Evolutionary conservation across 495 filamentous ascomycete species (phyloP).

Genomic region (Annulohypoxylon moriforme): DNA sequence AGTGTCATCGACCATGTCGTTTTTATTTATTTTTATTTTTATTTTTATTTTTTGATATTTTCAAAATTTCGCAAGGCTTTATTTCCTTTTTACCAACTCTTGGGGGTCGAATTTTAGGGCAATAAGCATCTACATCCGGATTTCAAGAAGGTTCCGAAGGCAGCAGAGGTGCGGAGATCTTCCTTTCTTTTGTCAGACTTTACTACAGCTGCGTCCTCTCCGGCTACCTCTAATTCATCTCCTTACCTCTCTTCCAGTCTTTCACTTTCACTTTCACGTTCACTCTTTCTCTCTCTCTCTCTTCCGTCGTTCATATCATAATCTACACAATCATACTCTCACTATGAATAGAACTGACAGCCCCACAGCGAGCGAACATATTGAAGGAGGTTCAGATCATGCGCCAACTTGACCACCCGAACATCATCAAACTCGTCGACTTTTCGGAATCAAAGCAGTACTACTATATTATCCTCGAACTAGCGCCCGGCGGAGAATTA

Average conservation of each 20-base stretch:
- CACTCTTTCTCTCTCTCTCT: slow-evolving; percentile 21
- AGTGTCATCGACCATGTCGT: slow-evolving; percentile 36
- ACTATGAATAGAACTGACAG: slow-evolving; percentile 20
- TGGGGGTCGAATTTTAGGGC: slow-evolving; percentile 68
- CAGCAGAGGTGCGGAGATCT: slow-evolving; percentile 91
- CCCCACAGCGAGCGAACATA: slow-evolving; percentile 88
- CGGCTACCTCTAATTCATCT: slow-evolving; percentile 29
- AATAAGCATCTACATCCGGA: slow-evolving; percentile 90
- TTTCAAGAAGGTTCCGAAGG: slow-evolving; percentile 92
- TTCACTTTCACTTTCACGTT: slow-evolving; percentile 10
- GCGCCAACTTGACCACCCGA: slow-evolving; percentile 94
- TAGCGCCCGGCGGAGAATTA: slow-evolving; percentile 93
- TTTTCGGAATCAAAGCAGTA: slow-evolving; percentile 95
- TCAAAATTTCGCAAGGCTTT: slow-evolving; percentile 43
- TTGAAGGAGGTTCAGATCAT: slow-evolving; percentile 99
- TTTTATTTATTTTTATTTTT: slow-evolving; percentile 46
- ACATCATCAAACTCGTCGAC: slow-evolving; percentile 90
- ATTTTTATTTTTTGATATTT: slow-evolving; percentile 47
- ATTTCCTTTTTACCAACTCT: slow-evolving; percentile 59
- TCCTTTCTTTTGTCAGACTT: slow-evolving; percentile 52
- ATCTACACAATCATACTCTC: neutral
- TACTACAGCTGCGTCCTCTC: slow-evolving; percentile 37
- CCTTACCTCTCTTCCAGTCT: slow-evolving; percentile 23
- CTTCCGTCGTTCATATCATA: slow-evolving; percentile 22
- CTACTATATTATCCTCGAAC: slow-evolving; percentile 96